Evolutionary conservation across 495 filamentous ascomycete species (phyloP).

Genomic region (Ascodesmis nigricans): DNA sequence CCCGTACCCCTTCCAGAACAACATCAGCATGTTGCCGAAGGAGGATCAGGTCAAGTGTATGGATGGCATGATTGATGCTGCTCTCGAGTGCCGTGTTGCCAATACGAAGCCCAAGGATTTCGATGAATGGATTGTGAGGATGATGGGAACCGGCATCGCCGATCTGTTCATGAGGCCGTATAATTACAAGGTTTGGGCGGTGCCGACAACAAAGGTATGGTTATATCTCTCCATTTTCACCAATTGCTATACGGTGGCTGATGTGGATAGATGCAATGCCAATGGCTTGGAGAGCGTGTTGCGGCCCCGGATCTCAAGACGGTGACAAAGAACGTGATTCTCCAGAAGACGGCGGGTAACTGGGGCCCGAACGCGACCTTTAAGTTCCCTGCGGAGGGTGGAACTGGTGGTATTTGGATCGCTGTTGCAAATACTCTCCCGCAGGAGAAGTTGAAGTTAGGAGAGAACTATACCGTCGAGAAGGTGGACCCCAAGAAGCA

Average conservation of each 20-base stretch:
- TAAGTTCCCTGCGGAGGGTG: constrained; percentile 87
- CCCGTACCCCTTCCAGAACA: constrained; percentile 99
- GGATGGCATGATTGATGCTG: constrained; percentile 91
- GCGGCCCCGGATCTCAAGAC: constrained; percentile 92
- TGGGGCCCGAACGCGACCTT: constrained; percentile 98
- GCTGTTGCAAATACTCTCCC: constrained; percentile 87
- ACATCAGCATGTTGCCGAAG: constrained; percentile 96
- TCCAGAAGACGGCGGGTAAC: constrained; percentile 87
- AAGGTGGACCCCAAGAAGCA: constrained; percentile 71
- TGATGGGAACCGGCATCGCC: constrained; percentile 70
- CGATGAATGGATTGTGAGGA: constrained; percentile 94
- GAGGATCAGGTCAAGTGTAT: constrained; percentile 90
- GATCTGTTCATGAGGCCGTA: constrained; percentile 98
- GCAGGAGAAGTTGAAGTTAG: constrained; percentile 73
- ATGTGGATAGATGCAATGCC: constrained; percentile 99
- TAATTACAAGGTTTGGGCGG: constrained; percentile 99
- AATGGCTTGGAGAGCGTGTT: constrained; percentile 97
- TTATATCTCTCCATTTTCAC: background rate
- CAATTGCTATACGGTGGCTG: no score
- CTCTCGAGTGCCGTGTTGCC: constrained; percentile 60
- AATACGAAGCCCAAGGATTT: constrained; percentile 88
- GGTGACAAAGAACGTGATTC: constrained; percentile 81
- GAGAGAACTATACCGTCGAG: constrained; percentile 59
- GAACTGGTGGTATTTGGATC: constrained; percentile 98
- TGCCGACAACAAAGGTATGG: constrained; percentile 85